Evolutionary conservation across 1,284 basidiomycete genomes (phyloP).

Genomic region (Rhodotorula sp.): DNA sequence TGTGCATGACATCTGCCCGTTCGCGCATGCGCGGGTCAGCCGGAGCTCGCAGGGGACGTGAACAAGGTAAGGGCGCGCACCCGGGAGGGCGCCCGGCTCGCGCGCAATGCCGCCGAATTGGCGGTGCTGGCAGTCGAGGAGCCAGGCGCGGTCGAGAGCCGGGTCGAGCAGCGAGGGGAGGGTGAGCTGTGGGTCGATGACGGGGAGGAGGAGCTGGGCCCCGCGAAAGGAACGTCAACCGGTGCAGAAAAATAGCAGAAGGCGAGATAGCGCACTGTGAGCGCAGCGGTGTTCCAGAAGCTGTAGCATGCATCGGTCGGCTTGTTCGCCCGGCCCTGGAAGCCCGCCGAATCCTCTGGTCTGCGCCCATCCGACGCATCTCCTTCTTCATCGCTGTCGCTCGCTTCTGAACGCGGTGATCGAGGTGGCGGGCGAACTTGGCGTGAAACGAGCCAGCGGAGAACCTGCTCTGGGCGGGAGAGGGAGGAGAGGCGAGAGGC

Average conservation of each 20-base stretch:
- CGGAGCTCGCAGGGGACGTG: too few species aligned
- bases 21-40: neutral
- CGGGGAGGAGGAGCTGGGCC: conserved; percentile 20
- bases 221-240: neutral
- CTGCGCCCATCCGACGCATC: neutral
- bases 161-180: conserved; percentile 9
- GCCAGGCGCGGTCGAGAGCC: conserved; percentile 62
- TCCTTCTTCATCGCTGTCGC: conserved; percentile 18
- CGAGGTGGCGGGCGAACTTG: conserved; percentile 55
- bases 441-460: conserved; percentile 75
- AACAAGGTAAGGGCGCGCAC: too few species aligned
- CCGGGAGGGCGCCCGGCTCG: conserved; percentile 71
- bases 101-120: conserved; percentile 83
- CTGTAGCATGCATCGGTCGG: conserved; percentile 87
- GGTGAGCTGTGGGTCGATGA: neutral
- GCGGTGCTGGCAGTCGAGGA: conserved; percentile 70
- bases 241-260: conserved; percentile 9
- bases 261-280: conserved; percentile 60
- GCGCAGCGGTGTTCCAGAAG: conserved; percentile 84
- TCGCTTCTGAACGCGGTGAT: neutral
- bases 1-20: conserved; percentile 75
- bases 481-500: conserved; percentile 52
- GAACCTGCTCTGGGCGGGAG: conserved; percentile 59
- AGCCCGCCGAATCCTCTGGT: conserved; percentile 57
- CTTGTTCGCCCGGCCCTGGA: conserved; percentile 82